A percentile compares a stretch with the other conserved stretches of the same genome.
Evolutionary conservation across 2,329 filamentous ascomycete species (phyloP).

Genomic region (Pseudogymnoascus sp.): DNA sequence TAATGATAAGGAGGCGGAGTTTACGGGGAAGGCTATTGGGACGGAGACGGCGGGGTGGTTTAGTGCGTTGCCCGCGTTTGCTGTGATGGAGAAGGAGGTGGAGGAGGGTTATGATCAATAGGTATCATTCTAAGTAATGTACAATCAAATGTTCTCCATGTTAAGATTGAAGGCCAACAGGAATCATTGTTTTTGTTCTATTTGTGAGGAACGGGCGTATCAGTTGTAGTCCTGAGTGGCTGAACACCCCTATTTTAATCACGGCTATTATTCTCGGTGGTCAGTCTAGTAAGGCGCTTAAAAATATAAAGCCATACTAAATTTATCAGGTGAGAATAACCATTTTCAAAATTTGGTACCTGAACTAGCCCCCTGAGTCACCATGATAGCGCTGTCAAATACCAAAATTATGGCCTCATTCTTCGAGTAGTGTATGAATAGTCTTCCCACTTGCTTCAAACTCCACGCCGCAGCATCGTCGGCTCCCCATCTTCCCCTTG

Average conservation of each 20-base stretch:
- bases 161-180: neutral
- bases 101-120: conserved; percentile 7
- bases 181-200: neutral
- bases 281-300: neutral
- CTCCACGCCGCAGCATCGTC: neutral
- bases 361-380: neutral
- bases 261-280: neutral
- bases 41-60: conserved; percentile 60
- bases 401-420: neutral
- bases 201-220: neutral
- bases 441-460: neutral
- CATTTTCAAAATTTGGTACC: neutral
- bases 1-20: conserved; percentile 58
- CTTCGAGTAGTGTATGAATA: neutral
- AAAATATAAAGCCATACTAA: neutral
- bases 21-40: conserved; percentile 61
- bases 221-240: neutral
- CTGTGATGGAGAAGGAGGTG: conserved; percentile 55
- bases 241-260: neutral
- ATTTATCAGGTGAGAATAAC: neutral
- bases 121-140: neutral
- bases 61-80: conserved; percentile 64
- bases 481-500: neutral
- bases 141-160: neutral
- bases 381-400: neutral